Base-by-base conservation (phyloP, 2,329 filamentous ascomycete species). In the Xylariaceae sp. region DNA sequence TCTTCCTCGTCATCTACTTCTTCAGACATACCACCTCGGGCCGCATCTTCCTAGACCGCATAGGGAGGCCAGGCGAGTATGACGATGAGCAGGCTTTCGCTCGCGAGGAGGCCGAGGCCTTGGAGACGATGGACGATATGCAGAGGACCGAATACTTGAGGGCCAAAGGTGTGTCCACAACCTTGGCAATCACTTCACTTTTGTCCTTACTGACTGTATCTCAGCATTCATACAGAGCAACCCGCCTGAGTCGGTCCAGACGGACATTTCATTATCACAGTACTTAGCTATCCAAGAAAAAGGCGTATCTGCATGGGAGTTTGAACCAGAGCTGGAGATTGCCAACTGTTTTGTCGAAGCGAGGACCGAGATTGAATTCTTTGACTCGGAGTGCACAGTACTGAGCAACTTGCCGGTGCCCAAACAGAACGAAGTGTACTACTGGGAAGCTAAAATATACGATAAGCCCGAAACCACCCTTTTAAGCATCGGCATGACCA, bases 261-360 rank as follows among this genome's bases (percentile, higher is more conserved):
- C 94, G 61, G 94, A 99, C 68, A 99, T 99, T 59, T 97, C 94
- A 18, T 76, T 99, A 58, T 97, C 94, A 34, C 94, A 99, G 70
- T 97, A 96, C 69, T 81, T 99, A 53, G 94, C 94, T 40, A 99
- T 99, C 60, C 94, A 99, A 75, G 94, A 99, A 75, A 99, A 99
- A 72, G 94, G 94, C 46, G 93, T 99, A n/a, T 96, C 94, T 5
- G 94, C 94, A 6, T 99, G 94, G 94, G 94, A 99, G 71, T 99
- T 99, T 66, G 94, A 97, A 71, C 94, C 94, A n/a, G 94, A 99
- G 71, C 76, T 97, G 34, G 94, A 99, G 72, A 97, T 97, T 61
- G 94, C 94, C 61, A 97, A 97, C 72, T 99, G 94, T 72, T 99
- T 99, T 68, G 94, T 99, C 58, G 93, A 99, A 73, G 93, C 77